Evolutionary conservation across 345 rosid species (phyloP), one percentile per base, ranked within the genome.

Genomic region (Bretschneidera sinensis): DNA sequence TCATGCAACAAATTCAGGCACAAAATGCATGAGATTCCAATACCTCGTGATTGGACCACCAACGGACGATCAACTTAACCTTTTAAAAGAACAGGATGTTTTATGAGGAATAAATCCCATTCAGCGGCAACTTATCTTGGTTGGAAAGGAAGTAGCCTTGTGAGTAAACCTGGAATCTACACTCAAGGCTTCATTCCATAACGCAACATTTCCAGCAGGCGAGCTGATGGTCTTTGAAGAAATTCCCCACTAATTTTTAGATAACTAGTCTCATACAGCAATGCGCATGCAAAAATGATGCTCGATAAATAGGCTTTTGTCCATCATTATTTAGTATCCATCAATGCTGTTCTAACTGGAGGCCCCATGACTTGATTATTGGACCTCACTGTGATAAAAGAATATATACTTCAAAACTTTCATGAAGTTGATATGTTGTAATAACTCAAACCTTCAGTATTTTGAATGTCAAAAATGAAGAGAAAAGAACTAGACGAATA

Each of bases 11-110:
- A 71, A 70, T 70, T 71, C 73, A 43, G 49, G 66, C 67, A 66
- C 71, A 28, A 24, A 72, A 56, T 62, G 83, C 75, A 77, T 47
- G 73, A 64, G 81, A 77, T 69, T 71, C 83, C 75, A 72, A 64
- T 60, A 61, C 70, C 61, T 47, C 76, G 51, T 60, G 74, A 69
- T 68, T 50, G 79, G 72, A 70, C 80, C 78, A 63, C 59, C 69
- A 57, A 56, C 66, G 68, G 75, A 58, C 55, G 69, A 66, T 66
- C 55, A 76, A 67, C 61, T 61, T 31, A 1, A 55, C 64, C 74
- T 57, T 61, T 50, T 56, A 45, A 52, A 66, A 62, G 51, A 48
- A 48, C n/a, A 39, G 55, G 60, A 69, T 33, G 56, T 62, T 13
- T 54, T 51, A n/a, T 15, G 24, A 60, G 43, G 81, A 77, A 83